Evolutionary conservation across 2,329 filamentous ascomycete genomes (phyloP).

Genomic region (Cladophialophora psammophila): DNA sequence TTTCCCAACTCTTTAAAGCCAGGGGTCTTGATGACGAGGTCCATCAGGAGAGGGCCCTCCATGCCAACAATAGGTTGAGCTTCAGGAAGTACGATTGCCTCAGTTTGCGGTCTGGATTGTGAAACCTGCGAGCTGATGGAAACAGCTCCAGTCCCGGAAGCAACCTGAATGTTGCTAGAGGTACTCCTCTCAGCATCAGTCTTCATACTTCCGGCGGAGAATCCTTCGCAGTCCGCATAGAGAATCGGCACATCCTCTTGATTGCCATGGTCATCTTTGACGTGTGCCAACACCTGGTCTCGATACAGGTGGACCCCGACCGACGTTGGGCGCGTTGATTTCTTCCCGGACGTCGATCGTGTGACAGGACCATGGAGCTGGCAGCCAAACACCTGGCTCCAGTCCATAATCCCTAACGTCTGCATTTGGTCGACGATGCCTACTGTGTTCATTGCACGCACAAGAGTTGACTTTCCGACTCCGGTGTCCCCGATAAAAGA

Average conservation of each 20-base stretch:
- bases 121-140: not conserved
- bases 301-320: constrained; percentile 14
- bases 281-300: constrained; percentile 7
- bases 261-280: constrained; percentile 9
- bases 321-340: constrained; percentile 8
- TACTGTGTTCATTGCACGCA: constrained; percentile 12
- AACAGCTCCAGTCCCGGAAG: not conserved
- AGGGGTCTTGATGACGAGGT: constrained; percentile 17
- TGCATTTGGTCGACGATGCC: constrained; percentile 14
- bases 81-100: not conserved
- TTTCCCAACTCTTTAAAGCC: constrained; percentile 15
- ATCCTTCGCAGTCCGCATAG: constrained; percentile 14
- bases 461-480: constrained; percentile 12
- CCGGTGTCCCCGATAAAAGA: constrained; percentile 14
- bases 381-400: constrained; percentile 10
- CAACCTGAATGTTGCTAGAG: not conserved
- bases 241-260: constrained; percentile 9
- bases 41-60: constrained; percentile 6
- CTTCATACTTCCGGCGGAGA: constrained; percentile 11
- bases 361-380: constrained; percentile 10
- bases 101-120: not conserved
- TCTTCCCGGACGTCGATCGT: not conserved
- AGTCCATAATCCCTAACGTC: constrained; percentile 8
- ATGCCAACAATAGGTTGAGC: not conserved
- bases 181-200: constrained; percentile 7